A percentile compares a stretch with the other conserved stretches of the same genome.
These are phyloP conservation scores for Mucor irregularis DNA, from an alignment of 371 early-diverging fungal genomes.

Conservation along the genomic window DNA sequence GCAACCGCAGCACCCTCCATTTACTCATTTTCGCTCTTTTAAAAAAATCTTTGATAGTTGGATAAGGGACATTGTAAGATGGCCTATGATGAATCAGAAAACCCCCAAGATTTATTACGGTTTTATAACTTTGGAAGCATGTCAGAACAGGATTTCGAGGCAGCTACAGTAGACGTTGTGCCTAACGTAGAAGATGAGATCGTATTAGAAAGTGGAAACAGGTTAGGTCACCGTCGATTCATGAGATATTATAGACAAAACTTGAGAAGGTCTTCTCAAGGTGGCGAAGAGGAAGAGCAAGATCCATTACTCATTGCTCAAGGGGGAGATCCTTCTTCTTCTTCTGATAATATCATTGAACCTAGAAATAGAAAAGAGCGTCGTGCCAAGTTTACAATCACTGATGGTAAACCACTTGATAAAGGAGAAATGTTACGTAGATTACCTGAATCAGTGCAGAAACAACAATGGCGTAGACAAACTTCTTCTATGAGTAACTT, in stretches of 20 bases:
- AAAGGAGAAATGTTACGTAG: slow-evolving; percentile 8
- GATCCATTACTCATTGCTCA: slow-evolving; percentile 11
- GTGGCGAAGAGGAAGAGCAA: not conserved
- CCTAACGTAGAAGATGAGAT: slow-evolving; percentile 55
- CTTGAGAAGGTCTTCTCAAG: slow-evolving; percentile 8
- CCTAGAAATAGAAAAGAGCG: slow-evolving; percentile 29
- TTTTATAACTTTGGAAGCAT: slow-evolving; percentile 83
- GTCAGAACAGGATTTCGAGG: slow-evolving; percentile 27
- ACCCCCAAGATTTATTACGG: slow-evolving; percentile 82
- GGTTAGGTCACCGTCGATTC: slow-evolving; percentile 82
- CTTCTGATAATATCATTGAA: slow-evolving; percentile 26
- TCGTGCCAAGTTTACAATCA: slow-evolving; percentile 19
- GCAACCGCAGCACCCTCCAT: too few relatives aligned
- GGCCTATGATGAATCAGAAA: slow-evolving; percentile 88
- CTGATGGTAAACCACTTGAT: slow-evolving; percentile 1
- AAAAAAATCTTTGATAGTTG: slow-evolving; percentile 30
- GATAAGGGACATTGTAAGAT: slow-evolving; percentile 96
- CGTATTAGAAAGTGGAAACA: slow-evolving; percentile 76
- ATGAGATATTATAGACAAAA: slow-evolving; percentile 82
- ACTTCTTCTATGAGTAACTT: slow-evolving; percentile 10
- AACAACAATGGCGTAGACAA: slow-evolving; percentile 19
- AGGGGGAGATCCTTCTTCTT: not conserved
- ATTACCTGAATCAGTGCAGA: slow-evolving; percentile 17
- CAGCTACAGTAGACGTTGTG: slow-evolving; percentile 9
- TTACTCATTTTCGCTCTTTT: too few relatives aligned